A percentile compares a stretch with the other conserved stretches of the same genome.
phyloP scores from a whole-genome alignment of 768 basidiomycete species.

The Auriculariales sp. region DNA sequence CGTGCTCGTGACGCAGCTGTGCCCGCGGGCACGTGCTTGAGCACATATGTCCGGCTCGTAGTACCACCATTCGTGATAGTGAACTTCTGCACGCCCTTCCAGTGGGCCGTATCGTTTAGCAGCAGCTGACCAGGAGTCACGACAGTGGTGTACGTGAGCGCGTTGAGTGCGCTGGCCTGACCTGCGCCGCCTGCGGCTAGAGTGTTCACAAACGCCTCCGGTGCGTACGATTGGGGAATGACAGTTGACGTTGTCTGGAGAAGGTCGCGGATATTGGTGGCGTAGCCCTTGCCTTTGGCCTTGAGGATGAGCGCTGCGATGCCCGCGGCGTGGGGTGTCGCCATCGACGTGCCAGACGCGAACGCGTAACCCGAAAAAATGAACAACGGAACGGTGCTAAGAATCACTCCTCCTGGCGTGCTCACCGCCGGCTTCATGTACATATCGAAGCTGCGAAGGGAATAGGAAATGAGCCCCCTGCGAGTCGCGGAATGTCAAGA shows the following conservation, averaged over 20 bases:
- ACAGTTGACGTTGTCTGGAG: constrained; percentile 2
- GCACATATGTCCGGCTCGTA: constrained; percentile 2
- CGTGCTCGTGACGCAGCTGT: neutral
- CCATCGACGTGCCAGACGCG: constrained; percentile 10
- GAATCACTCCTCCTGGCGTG: constrained; percentile 11
- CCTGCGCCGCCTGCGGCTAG: constrained; percentile 2
- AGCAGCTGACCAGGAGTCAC: constrained; percentile 18
- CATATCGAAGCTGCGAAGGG: too few species aligned
- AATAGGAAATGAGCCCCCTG: too few species aligned
- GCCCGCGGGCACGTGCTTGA: constrained; percentile 1
- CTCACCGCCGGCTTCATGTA: constrained; percentile 10
- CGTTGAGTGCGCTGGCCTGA: constrained; percentile 9
- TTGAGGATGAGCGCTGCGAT: constrained; percentile 1
- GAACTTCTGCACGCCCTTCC: neutral
- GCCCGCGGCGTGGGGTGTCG: constrained; percentile 6
- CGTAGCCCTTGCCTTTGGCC: constrained; percentile 4
- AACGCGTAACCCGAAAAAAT: constrained; percentile 4
- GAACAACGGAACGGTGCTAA: constrained; percentile 7
- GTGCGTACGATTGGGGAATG: neutral
- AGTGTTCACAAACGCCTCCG: neutral
- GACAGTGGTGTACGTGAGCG: constrained; percentile 14
- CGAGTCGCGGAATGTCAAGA: too few species aligned
- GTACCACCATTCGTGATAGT: constrained; percentile 1
- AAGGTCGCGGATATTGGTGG: constrained; percentile 2
- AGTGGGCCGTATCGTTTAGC: constrained; percentile 16